A percentile compares a stretch with the other conserved stretches of the same genome.
Evolutionary conservation across 371 early-diverging fungal species (phyloP).

Genomic region (Mucor irregularis): DNA sequence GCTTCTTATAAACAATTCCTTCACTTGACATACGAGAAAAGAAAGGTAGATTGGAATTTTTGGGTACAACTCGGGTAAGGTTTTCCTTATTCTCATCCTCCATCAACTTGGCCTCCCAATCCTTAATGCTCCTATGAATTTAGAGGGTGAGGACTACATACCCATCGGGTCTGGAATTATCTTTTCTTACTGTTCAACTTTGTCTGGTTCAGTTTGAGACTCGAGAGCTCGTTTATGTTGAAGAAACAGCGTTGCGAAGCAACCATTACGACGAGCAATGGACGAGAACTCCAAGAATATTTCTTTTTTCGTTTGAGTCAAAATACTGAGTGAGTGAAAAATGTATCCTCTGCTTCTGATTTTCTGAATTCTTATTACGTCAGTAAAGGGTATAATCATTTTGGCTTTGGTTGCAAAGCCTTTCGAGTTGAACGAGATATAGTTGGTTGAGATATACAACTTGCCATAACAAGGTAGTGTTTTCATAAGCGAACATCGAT

Average conservation of each 20-base stretch:
- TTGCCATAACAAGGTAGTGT: constrained; percentile 64
- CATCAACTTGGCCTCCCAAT: constrained; percentile 37
- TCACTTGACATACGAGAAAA: constrained; percentile 21
- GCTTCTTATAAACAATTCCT: constrained; percentile 21
- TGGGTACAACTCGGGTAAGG: constrained; percentile 3
- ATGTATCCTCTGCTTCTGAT: constrained; percentile 41
- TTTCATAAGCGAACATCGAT: constrained; percentile 48
- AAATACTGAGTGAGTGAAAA: constrained; percentile 17
- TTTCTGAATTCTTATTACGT: constrained; percentile 44
- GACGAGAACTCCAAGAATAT: constrained; percentile 49
- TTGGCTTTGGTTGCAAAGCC: constrained; percentile 61
- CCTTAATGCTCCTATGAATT: constrained; percentile 19
- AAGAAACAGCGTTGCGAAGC: constrained; percentile 42
- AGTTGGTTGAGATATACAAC: constrained; percentile 65
- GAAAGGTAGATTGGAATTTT: constrained; percentile 20
- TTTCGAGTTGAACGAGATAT: constrained; percentile 69
- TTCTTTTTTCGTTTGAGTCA: constrained; percentile 27
- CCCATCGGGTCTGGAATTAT: background rate
- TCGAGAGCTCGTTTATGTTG: constrained; percentile 26
- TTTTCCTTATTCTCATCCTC: constrained; percentile 23
- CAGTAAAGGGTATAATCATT: constrained; percentile 48
- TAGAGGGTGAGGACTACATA: background rate
- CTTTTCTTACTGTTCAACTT: constrained; percentile 15
- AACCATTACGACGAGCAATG: constrained; percentile 40
- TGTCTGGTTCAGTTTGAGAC: constrained; percentile 7